Base-by-base conservation (phyloP, 2,329 filamentous ascomycete species). In the Ophiostoma quercus region DNA sequence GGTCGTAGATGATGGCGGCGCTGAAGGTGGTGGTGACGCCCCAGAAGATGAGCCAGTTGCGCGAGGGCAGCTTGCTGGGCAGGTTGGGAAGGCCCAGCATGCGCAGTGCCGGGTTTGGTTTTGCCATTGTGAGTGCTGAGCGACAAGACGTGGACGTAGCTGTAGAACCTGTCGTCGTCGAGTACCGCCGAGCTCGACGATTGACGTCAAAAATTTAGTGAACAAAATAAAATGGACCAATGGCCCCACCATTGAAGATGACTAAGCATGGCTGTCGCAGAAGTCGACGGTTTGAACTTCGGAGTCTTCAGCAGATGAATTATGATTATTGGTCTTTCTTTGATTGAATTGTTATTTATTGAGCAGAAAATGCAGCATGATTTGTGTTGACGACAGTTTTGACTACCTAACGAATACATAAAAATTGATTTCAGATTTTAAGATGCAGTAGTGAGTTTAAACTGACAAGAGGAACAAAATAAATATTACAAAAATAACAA, bases 31-130 rank as follows among this genome's bases (percentile, higher is more conserved):
- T 89, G 12, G 90, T 90, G 69, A 98, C 79, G 66, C 90, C 84
- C 79, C 94, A 88, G 82, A 99, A 99, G 76, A 99, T 97, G 81
- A 95, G 88, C 95, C 95, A 99, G 79, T 98, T 98, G 72, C 95
- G 91, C 22, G 94, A 98, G 8, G 95, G 95, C 22, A 99, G 87
- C 79, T 88, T 92, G 75, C 89, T 85, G 71, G 91, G 90, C 72
- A 97, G 87, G 74, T 90, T 91, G 67, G 94, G 94, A 71, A 99
- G 83, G 70, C 94, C 94, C 81, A 95, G 88, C 85, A 92, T 91
- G 73, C 87, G 87, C 75, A 92, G 86, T 69, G 88, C 90, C 62
- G 89, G 90, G 80, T 94, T 94, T 22, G 43, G 66, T 29, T 67
- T 67, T n/a, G 62, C 62, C 62, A 62, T 62, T 62, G 57, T 29